Evolutionary conservation across 2,329 filamentous ascomycete genomes (phyloP).

Genomic region (Aureobasidium sp.): DNA sequence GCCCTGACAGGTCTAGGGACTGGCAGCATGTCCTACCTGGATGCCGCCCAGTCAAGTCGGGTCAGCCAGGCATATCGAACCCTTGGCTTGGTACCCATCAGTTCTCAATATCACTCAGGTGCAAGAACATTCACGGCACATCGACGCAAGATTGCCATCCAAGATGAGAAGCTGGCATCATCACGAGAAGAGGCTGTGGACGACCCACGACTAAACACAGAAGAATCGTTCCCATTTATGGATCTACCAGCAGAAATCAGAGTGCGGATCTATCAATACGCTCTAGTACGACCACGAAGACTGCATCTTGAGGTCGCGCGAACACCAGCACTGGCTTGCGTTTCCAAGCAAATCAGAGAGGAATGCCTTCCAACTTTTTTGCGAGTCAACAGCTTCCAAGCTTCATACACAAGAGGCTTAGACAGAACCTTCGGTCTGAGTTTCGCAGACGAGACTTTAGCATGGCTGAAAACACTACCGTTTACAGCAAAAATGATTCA

Average conservation of each 20-base stretch:
- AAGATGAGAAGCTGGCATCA: neutral
- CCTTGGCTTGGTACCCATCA: neutral
- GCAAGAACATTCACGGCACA: neutral
- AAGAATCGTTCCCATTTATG: neutral
- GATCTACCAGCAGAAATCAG: conserved; percentile 6
- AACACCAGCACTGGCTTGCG: neutral
- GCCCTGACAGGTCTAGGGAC: too few species aligned
- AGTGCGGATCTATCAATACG: conserved; percentile 1
- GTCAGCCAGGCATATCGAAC: neutral
- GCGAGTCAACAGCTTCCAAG: neutral
- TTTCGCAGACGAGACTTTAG: neutral
- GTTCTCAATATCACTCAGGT: neutral
- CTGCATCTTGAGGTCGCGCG: neutral
- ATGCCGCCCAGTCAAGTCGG: neutral
- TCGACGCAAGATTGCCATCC: neutral
- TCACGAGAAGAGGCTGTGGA: neutral
- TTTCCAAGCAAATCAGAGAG: neutral
- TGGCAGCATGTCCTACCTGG: neutral
- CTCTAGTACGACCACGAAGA: neutral
- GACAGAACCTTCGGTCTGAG: neutral
- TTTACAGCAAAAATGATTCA: neutral
- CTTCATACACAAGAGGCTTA: neutral
- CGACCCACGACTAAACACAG: neutral
- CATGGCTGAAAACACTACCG: neutral
- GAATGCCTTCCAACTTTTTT: neutral